phyloP scores from a whole-genome alignment of 2,329 filamentous ascomycete genomes.

The Golovinomyces cichoracearum region DNA sequence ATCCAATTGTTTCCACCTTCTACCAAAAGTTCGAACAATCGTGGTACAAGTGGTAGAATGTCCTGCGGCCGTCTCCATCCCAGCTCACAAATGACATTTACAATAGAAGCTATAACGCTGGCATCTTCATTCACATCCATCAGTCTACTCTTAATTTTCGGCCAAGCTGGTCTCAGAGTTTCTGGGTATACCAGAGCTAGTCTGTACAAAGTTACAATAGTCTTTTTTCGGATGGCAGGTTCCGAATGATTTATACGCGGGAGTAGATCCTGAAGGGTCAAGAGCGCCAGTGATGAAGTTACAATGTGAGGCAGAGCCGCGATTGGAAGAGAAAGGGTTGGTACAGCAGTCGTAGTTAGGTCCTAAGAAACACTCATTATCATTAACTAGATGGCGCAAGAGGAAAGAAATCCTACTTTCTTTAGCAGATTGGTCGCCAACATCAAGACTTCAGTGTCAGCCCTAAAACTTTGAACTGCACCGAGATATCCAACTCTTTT shows the following conservation, averaged over 20 bases:
- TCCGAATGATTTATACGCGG: conserved; percentile 70
- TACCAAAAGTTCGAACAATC: conserved; percentile 76
- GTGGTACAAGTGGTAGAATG: conserved; percentile 71
- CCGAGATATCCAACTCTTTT: conserved; percentile 89
- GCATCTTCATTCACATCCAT: conserved; percentile 76
- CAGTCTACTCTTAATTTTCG: conserved; percentile 82
- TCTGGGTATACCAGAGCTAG: conserved; percentile 92
- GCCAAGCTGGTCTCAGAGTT: conserved; percentile 75
- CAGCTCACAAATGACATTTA: conserved; percentile 90
- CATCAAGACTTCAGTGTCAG: conserved; percentile 94
- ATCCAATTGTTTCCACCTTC: conserved; percentile 97
- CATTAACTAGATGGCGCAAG: background rate
- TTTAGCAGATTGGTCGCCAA: conserved; percentile 88
- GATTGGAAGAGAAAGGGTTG: conserved; percentile 64
- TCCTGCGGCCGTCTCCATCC: conserved; percentile 85
- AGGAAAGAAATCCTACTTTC: conserved; percentile 30
- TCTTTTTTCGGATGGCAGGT: conserved; percentile 75
- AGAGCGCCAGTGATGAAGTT: conserved; percentile 74
- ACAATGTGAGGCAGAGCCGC: conserved; percentile 83
- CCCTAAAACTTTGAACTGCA: conserved; percentile 82
- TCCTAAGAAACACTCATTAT: conserved; percentile 24
- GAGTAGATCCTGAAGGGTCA: conserved; percentile 61
- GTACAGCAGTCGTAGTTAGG: conserved; percentile 43
- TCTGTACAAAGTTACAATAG: conserved; percentile 78
- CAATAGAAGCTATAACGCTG: conserved; percentile 81